Base-by-base conservation (phyloP, 2,329 filamentous ascomycete genomes). In the Diaporthe ampelina region DNA sequence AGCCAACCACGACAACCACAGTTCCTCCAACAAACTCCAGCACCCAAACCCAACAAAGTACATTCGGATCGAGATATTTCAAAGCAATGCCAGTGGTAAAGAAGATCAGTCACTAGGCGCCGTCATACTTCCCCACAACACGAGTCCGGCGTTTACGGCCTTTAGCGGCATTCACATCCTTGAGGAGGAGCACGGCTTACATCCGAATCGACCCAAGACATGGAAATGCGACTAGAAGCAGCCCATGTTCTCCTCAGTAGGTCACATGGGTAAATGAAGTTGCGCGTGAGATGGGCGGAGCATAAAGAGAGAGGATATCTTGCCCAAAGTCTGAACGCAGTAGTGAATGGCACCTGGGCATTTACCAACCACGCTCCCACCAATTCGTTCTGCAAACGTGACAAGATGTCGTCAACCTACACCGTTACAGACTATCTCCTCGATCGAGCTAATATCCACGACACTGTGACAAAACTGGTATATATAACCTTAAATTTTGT, bases 371-470 rank as follows among this genome's bases (percentile, higher is more conserved):
- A 26, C 32, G 29, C 63, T 45, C 43, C 24, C 8, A 26, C 45
- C 8, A n/a, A 10, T 7, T 37, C 45, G 21, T 32, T 19, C 15
- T 37, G 10, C 13, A 40, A 52, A 37, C 29, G 32, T 40, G 45
- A 52, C 57, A 68, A 72, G 32, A 72, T 73, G 71, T 52, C 63
- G 40, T 69, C 63, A 24, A 40, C 29, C n/a, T 73, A 70, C 32
- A 70, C 10, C n/a, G 52, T 59, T 7, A 70, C 63, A 54, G 78
- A 80, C 61, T 82, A 80, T 74, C 79, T 83, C n/a, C 78, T 83
- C 24, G 80, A 82, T 75, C 77, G 78, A 50, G 78, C 80, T 37
- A 82, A 82, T 73, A 79, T 82, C 59, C 77, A 81, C 10, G 80
- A 82, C 58, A 80, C 79, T 0, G 73, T 81, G 5, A 73, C 61